Evolutionary conservation across 2,329 filamentous ascomycete genomes (phyloP).

Genomic region (Aurifilum marmelostoma): DNA sequence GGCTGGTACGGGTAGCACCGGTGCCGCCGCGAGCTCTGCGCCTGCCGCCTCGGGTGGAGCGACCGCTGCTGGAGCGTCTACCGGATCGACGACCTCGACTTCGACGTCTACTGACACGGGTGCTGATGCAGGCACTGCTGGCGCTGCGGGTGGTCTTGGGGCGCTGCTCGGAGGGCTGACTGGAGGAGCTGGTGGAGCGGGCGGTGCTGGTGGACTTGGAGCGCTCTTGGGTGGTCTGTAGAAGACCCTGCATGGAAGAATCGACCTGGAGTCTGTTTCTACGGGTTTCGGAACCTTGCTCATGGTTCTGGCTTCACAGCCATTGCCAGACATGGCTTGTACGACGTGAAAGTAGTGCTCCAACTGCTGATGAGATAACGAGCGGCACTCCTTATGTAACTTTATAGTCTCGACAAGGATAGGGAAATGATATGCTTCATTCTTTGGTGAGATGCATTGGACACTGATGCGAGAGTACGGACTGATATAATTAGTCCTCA

Average conservation of each 20-base stretch:
- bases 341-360: background rate
- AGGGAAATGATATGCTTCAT: background rate
- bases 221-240: conserved; percentile 4
- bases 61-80: background rate
- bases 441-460: background rate
- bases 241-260: background rate
- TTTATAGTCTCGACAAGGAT: background rate
- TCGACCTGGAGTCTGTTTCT: background rate
- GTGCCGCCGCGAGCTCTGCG: background rate
- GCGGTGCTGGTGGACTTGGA: conserved; percentile 15
- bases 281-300: no score
- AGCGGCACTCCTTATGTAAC: conserved; percentile 3
- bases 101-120: background rate
- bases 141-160: conserved; percentile 4
- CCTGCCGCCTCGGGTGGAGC: background rate
- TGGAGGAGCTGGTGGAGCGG: conserved; percentile 8
- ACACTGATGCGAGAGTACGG: no score
- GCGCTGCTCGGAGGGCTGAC: conserved; percentile 11
- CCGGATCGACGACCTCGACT: background rate
- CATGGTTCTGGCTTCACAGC: no score
- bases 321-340: no score
- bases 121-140: background rate
- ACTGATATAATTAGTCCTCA: no score
- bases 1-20: background rate
- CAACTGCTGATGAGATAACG: conserved; percentile 16